Evolutionary conservation across 176 grass and related monocot species (phyloP).

Genomic region (bread wheat (Triticum aestivum)): DNA sequence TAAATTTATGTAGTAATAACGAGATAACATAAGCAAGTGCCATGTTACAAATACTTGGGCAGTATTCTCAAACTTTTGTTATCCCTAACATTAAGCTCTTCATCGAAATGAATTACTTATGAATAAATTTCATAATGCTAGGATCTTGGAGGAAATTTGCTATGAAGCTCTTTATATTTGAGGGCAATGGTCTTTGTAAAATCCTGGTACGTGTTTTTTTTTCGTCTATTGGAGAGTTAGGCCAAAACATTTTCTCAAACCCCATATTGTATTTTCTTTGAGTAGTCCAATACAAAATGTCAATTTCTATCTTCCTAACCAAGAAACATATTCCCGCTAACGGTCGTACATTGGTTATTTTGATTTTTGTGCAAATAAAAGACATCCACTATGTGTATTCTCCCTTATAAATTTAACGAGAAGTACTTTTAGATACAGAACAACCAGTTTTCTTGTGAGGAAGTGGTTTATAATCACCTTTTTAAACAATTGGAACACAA

Average conservation of each 20-base stretch:
- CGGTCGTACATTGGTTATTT: not conserved
- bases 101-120: not conserved
- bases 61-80: not conserved
- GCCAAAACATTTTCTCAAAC: not conserved
- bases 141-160: not conserved
- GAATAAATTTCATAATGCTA: not conserved
- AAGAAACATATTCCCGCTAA: not conserved
- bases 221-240: not conserved
- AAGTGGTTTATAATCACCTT: not conserved
- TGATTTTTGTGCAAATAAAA: not conserved
- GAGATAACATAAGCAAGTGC: not conserved
- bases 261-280: not conserved
- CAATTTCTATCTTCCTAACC: not conserved
- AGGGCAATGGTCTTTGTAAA: not conserved
- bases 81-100: not conserved
- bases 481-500: not conserved
- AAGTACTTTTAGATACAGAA: not conserved
- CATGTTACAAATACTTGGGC: not conserved
- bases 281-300: not conserved
- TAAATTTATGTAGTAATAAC: not conserved
- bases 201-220: not conserved
- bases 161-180: not conserved
- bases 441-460: not conserved
- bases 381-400: not conserved
- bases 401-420: not conserved